Evolutionary conservation across 768 basidiomycete genomes (phyloP).

Genomic region (Phylloporus sp.): DNA sequence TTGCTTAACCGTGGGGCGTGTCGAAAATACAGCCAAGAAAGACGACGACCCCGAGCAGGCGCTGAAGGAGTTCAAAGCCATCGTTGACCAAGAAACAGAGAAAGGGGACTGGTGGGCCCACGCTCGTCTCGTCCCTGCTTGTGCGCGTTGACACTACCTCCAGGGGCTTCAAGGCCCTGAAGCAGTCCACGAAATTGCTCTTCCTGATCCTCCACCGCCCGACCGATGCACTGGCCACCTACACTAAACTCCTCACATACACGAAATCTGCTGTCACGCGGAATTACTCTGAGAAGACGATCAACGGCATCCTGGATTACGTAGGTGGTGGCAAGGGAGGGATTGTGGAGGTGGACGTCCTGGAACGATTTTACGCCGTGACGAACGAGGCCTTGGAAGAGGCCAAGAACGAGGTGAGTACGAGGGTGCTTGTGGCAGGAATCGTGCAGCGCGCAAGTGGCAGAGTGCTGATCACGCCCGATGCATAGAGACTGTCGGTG

Average conservation of each 20-base stretch:
- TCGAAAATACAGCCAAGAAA: constrained; percentile 64
- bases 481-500: constrained; percentile 72
- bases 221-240: constrained; percentile 79
- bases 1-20: background rate
- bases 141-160: constrained; percentile 1
- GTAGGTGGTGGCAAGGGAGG: constrained; percentile 88
- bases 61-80: constrained; percentile 79
- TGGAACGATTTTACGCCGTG: constrained; percentile 93
- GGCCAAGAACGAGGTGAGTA: constrained; percentile 87
- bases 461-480: constrained; percentile 1
- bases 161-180: constrained; percentile 99
- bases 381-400: constrained; percentile 89
- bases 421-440: background rate
- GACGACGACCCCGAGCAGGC: constrained; percentile 93
- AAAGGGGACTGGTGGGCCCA: constrained; percentile 83
- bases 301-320: constrained; percentile 97
- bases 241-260: constrained; percentile 82
- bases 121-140: background rate
- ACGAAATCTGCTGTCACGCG: constrained; percentile 94
- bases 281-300: constrained; percentile 96
- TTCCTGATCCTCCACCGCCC: constrained; percentile 78
- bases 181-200: constrained; percentile 93
- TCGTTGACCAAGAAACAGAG: constrained; percentile 88
- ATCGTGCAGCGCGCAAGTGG: background rate
- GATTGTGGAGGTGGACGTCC: constrained; percentile 71